Base-by-base conservation (phyloP, 345 rosid genomes). In the Geranium brycei region DNA sequence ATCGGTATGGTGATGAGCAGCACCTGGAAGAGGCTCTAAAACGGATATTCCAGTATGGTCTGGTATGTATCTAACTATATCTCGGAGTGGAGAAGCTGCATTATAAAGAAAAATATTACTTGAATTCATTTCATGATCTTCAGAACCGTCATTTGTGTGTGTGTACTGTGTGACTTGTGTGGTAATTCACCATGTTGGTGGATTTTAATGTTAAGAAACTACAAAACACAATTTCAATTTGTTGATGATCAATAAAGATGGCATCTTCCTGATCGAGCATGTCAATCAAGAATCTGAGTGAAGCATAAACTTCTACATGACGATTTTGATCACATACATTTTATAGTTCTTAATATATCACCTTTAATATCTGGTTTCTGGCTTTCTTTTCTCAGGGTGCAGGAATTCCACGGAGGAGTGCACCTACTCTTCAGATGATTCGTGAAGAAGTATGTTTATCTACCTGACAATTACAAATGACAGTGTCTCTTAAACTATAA, bases 1-100 rank as follows among this genome's bases (percentile, higher is more conserved):
- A 72, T 60, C 88, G 96, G 15, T 92, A 92, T 66, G 95, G 98
- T 69, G 98, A 92, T 62, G 98, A 92, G 76, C 98, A 92, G 69
- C 97, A 87, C 77, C 77, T 89, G 82, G 98, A 89, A 8, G 98
- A 92, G 73, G 97, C 98, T 30, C 73, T 89, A 62, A 86, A 87
- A 72, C 83, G 96, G 51, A 89, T 89, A 67, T 92, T 92, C 76
- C 95, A 87, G 74, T 89, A 83, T 76, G 95, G 95, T 66, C 81
- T 68, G 93, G 98, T 92, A 80, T 76, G 83, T 66, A 59, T 57
- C 23, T 55, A 18, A 62, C 35, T 2, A 13, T 15, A 18, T 31
- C 16, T 61, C 23, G 28, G 19, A 47, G 1, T 19, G 35, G 31
- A 16, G 11, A 6, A 51, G n/a, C 23, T 18, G 4, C 35, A 7